Conservation (phyloP, 345 rosid species). For the Eucalyptus viminalis region DNA sequence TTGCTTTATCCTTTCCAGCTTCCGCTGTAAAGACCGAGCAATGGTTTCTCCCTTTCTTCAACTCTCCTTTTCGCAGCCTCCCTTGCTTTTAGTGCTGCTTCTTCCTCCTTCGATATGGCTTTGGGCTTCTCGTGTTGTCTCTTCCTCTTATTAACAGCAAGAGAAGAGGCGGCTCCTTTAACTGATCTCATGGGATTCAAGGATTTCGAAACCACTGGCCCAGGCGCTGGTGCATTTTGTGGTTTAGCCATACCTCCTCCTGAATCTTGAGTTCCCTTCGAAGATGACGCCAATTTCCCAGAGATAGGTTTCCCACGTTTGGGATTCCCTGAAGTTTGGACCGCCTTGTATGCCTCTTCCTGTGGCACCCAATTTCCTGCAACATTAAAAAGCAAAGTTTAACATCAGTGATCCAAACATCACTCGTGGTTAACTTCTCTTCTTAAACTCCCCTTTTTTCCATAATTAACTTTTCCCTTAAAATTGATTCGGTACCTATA, state of each 20-base stretch:
- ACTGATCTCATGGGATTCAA: constrained; percentile 51
- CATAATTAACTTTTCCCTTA: not conserved
- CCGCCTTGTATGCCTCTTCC: constrained; percentile 66
- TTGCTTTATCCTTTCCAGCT: not conserved
- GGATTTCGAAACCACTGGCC: constrained; percentile 48
- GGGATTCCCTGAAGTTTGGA: constrained; percentile 17
- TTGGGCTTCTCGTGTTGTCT: constrained; percentile 54
- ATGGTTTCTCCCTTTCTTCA: constrained; percentile 77
- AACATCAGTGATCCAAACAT: not conserved
- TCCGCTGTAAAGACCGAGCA: constrained; percentile 73
- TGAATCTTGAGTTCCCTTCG: constrained; percentile 9
- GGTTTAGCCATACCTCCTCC: constrained; percentile 7
- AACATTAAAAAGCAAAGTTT: constrained; percentile 13
- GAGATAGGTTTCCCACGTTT: constrained; percentile 20
- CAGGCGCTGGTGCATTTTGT: constrained; percentile 33
- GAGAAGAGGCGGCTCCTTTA: constrained; percentile 63
- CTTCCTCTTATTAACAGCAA: constrained; percentile 59
- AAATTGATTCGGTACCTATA: constrained; percentile 32
- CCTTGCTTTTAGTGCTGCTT: constrained; percentile 77
- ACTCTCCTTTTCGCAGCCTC: constrained; percentile 95
- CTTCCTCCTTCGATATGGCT: constrained; percentile 61
- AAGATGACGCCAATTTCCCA: constrained; percentile 18
- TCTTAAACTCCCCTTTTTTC: not conserved
- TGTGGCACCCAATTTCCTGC: constrained; percentile 86
- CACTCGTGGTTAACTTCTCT: not conserved